phyloP scores from a whole-genome alignment of 257 asterid species.

The Buddleja alternifolia region DNA sequence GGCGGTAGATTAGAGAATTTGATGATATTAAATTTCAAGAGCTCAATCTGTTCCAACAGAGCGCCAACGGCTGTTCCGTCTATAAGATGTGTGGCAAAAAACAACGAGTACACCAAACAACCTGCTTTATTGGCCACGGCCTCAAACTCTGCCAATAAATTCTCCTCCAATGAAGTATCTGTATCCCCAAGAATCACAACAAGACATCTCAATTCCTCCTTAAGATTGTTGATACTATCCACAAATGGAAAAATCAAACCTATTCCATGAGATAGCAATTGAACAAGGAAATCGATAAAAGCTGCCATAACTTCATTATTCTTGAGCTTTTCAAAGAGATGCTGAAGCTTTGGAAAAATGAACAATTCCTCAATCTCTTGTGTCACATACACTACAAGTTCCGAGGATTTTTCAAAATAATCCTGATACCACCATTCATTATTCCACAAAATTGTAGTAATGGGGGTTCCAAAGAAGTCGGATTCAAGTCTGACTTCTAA shows the following conservation, averaged over 20 bases:
- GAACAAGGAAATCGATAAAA: slow-evolving; percentile 10
- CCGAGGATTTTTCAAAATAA: neutral
- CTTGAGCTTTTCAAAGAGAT: too few species aligned
- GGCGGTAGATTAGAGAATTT: too few species aligned
- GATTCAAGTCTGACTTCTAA: neutral
- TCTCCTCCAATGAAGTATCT: too few species aligned
- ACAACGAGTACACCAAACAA: neutral
- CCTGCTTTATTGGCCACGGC: neutral
- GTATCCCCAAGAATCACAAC: neutral
- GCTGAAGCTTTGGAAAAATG: neutral
- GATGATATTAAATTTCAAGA: neutral
- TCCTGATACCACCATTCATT: too few species aligned
- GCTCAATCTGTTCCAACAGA: neutral
- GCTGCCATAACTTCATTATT: neutral
- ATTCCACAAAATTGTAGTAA: too few species aligned
- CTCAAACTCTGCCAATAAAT: neutral
- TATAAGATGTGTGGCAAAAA: neutral
- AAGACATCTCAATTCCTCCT: neutral
- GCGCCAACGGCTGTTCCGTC: neutral
- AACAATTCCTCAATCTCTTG: neutral
- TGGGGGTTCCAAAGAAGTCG: neutral
- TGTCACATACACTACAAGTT: neutral
- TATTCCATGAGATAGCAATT: neutral
- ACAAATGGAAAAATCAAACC: neutral
- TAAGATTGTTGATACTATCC: neutral